Base-by-base conservation (phyloP, 345 rosid genomes). In the Syzygium oleosum region DNA sequence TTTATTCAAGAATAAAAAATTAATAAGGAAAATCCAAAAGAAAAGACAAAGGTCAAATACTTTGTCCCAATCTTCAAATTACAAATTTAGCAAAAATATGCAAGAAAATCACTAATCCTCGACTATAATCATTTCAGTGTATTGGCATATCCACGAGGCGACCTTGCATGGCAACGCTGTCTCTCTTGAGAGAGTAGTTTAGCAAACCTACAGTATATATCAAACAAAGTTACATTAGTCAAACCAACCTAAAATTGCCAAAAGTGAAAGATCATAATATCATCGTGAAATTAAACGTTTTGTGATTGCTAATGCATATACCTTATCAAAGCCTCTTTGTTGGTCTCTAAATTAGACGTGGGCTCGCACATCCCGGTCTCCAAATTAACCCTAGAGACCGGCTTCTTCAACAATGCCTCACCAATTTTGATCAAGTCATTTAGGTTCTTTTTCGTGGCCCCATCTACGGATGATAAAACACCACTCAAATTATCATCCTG, bases 401-500 rank as follows among this genome's bases (percentile, higher is more conserved):
- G 94, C 87, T 94, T 93, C 86, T 94, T 93, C 29, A 94, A 84
- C 86, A 97, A 84, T 22, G 88, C 87, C 87, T 94, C 92, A n/a
- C 97, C 99, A 54, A 93, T 92, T 87, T 91, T 83, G n/a, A 92
- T 92, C 8, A 97, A 93, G 31, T 90, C 90, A 31, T 94, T 87
- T 91, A 97, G 86, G 88, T 96, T 95, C 46, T 92, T 79, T 87
- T 91, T 63, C 5, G 97, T 94, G 17, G 99, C 91, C 46, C 92
- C 16, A 61, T 96, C 99, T 27, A 93, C 95, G 0, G 97, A 93
- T 0, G 94, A 90, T 17, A 92, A 73, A 25, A 84, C 91, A 56
- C 96, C 97, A 3, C 86, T 91, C 54, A 97, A 89, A 2, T 92
- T 89, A 85, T 97, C 96, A 49, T 94, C 97, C 98, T 94, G 91